Evolutionary conservation across 2,329 filamentous ascomycete species (phyloP).

Genomic region (Alternaria sp.): DNA sequence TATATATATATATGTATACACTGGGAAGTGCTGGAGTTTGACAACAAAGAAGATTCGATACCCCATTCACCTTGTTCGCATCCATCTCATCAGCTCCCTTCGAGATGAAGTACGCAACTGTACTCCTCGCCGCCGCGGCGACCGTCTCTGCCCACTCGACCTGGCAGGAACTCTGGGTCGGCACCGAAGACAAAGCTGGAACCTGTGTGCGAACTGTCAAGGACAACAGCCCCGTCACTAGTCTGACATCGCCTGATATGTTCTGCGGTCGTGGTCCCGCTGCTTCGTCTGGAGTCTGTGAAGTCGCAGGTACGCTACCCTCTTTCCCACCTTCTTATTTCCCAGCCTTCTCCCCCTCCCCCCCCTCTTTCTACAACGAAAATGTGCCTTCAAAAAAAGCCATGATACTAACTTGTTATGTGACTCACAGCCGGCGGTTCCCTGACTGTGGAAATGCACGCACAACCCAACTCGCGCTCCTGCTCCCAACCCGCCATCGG

Average conservation of each 20-base stretch:
- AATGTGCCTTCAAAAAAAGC: no score
- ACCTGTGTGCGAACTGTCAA: conserved; percentile 45
- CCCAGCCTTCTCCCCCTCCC: no score
- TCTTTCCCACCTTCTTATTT: no score
- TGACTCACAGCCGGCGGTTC: conserved; percentile 36
- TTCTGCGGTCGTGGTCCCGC: conserved; percentile 48
- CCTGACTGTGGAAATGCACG: conserved; percentile 52
- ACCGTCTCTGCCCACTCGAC: conserved; percentile 51
- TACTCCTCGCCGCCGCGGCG: conserved; percentile 45
- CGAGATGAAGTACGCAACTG: conserved; percentile 43
- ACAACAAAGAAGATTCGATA: neutral
- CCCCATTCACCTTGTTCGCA: no score
- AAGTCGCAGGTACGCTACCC: conserved; percentile 42
- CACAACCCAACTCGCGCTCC: conserved; percentile 43
- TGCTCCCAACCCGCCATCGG: conserved; percentile 49
- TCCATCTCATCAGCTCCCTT: neutral
- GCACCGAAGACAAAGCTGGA: conserved; percentile 40
- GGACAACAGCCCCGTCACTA: conserved; percentile 48
- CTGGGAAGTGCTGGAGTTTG: neutral
- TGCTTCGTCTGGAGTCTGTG: conserved; percentile 38
- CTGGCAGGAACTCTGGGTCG: conserved; percentile 52
- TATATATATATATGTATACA: neutral
- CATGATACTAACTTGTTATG: conserved; percentile 16
- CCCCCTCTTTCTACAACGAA: no score
- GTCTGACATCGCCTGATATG: conserved; percentile 44